Conservation (phyloP, 1,139 yeast genomes). For the Magnusiomyces tetraspermus region DNA sequence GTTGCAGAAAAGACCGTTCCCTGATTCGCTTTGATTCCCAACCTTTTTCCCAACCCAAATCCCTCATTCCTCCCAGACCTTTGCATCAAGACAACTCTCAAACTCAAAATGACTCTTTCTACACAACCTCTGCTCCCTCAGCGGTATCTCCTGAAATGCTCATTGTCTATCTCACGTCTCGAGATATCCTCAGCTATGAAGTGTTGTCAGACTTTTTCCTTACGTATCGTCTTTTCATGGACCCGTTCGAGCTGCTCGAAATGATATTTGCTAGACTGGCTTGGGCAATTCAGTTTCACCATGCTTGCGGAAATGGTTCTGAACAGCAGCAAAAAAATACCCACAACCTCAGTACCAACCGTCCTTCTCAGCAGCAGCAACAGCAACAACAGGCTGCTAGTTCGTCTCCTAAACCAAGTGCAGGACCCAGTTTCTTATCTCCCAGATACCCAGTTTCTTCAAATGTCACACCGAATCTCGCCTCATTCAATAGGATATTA, state of each 20-base stretch:
- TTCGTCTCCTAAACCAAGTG: too few relatives aligned
- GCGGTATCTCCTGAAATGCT: constrained; percentile 39
- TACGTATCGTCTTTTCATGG: constrained; percentile 65
- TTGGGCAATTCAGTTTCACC: constrained; percentile 49
- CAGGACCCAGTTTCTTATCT: too few relatives aligned
- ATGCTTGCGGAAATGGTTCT: constrained; percentile 12
- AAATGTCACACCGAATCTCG: too few relatives aligned
- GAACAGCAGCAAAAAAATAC: too few relatives aligned
- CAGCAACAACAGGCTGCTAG: not conserved
- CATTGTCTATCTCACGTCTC: constrained; percentile 67
- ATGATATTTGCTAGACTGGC: constrained; percentile 54
- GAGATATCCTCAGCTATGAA: constrained; percentile 68
- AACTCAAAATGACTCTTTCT: not conserved
- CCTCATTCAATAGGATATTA: too few relatives aligned
- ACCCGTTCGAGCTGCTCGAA: constrained; percentile 48
- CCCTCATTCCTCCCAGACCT: not conserved
- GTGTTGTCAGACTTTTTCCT: constrained; percentile 77
- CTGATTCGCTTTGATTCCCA: constrained; percentile 8
- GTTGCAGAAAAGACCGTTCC: constrained; percentile 5
- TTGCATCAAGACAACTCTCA: not conserved
- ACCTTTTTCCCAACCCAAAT: not conserved
- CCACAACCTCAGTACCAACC: constrained; percentile 16
- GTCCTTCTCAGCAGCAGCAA: not conserved
- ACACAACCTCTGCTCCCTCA: not conserved
- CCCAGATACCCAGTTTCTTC: too few relatives aligned